These are phyloP conservation scores for Penicillium pulvis DNA, from an alignment of 495 filamentous ascomycete genomes.

Conservation along the genomic window DNA sequence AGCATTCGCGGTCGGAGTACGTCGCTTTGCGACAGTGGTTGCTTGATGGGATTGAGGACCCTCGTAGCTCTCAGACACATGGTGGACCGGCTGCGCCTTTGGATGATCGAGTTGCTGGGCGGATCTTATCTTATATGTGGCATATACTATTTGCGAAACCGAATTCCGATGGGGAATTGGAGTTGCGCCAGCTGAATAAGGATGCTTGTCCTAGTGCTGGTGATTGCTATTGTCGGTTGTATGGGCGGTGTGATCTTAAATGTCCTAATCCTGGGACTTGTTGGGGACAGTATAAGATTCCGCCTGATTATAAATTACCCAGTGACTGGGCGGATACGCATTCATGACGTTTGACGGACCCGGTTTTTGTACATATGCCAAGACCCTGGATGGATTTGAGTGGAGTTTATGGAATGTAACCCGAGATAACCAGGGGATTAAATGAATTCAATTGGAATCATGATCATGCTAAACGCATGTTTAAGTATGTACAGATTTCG, in stretches of 20 bases:
- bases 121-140: constrained; percentile 47
- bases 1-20: constrained; percentile 42
- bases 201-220: constrained; percentile 40
- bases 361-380: background rate
- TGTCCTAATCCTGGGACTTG: constrained; percentile 35
- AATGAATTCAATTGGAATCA: constrained; percentile 5
- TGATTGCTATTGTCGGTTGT: constrained; percentile 49
- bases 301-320: constrained; percentile 37
- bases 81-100: constrained; percentile 28
- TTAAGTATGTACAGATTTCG: constrained; percentile 21
- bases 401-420: background rate
- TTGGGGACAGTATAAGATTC: constrained; percentile 39
- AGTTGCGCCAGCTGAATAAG: constrained; percentile 45
- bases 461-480: constrained; percentile 9
- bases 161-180: constrained; percentile 29
- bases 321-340: constrained; percentile 37
- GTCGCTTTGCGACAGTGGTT: constrained; percentile 47
- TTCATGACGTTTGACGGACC: constrained; percentile 13
- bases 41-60: constrained; percentile 32
- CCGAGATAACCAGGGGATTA: background rate
- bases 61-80: constrained; percentile 6
- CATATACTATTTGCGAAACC: constrained; percentile 45
- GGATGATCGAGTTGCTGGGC: constrained; percentile 42
- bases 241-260: constrained; percentile 40
- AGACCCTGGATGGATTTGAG: background rate